These are phyloP conservation scores for Thielaviopsis populi DNA, from an alignment of 2,329 filamentous ascomycete species.

Conservation along the genomic window DNA sequence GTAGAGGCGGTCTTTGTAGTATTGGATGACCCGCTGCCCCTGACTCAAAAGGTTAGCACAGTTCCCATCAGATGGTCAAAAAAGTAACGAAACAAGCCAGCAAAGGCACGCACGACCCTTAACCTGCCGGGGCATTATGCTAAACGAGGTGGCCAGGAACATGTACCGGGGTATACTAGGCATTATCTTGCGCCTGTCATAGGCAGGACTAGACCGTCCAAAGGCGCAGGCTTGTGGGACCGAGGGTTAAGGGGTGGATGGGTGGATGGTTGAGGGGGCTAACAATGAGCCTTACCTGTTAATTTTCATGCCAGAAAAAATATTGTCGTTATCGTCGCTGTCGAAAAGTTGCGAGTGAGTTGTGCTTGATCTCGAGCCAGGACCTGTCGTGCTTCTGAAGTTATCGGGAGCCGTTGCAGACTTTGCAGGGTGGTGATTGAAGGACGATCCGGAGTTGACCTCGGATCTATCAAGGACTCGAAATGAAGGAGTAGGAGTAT, in stretches of 20 bases:
- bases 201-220: not conserved
- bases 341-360: conserved; percentile 24
- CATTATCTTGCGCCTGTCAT: conserved; percentile 4
- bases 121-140: not conserved
- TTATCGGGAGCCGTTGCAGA: conserved; percentile 25
- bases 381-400: conserved; percentile 35
- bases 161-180: conserved; percentile 7
- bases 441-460: not conserved
- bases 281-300: conserved; percentile 35
- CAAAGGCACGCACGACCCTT: conserved; percentile 7
- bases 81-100: conserved; percentile 9
- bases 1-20: conserved; percentile 44
- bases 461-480: conserved; percentile 42
- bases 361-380: conserved; percentile 29
- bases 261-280: not conserved
- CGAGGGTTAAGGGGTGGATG: not conserved
- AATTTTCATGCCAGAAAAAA: conserved; percentile 41
- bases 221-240: not conserved
- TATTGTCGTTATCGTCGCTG: conserved; percentile 38
- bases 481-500: conserved; percentile 38
- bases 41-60: conserved; percentile 17
- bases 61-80: not conserved
- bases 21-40: conserved; percentile 37
- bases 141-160: conserved; percentile 10
- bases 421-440: conserved; percentile 6